phyloP scores from a whole-genome alignment of 495 filamentous ascomycete genomes.

The Xylaria acuta region DNA sequence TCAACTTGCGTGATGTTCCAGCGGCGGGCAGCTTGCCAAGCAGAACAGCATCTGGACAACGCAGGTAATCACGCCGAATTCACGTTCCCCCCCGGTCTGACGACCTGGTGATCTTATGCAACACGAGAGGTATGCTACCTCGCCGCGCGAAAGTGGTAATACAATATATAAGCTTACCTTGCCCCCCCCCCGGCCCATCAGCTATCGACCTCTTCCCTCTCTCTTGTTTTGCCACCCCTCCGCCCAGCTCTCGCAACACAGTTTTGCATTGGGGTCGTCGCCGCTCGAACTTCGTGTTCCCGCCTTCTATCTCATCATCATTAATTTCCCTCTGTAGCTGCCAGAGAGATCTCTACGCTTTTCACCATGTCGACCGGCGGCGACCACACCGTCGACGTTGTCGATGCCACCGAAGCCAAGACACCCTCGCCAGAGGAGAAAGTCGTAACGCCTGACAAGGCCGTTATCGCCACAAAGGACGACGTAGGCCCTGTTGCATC shows the following conservation, averaged over 20 bases:
- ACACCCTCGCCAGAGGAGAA: constrained; percentile 17
- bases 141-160: background rate
- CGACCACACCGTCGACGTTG: background rate
- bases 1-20: background rate
- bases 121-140: background rate
- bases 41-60: no score
- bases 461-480: background rate
- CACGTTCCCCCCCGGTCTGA: background rate
- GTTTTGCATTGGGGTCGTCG: background rate
- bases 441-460: background rate
- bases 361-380: constrained; percentile 18
- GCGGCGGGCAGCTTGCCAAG: background rate
- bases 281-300: background rate
- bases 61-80: background rate
- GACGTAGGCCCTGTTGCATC: constrained; percentile 24
- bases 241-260: background rate
- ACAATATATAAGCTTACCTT: constrained; percentile 7
- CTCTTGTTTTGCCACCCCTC: background rate
- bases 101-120: constrained; percentile 10
- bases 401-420: background rate
- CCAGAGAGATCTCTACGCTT: background rate
- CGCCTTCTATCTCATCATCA: background rate
- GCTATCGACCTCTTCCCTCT: background rate
- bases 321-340: background rate
- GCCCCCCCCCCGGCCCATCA: background rate